A percentile compares a stretch with the other conserved stretches of the same genome.
phyloP scores from a whole-genome alignment of 148 eudicot species.

The Limonium bicolor region DNA sequence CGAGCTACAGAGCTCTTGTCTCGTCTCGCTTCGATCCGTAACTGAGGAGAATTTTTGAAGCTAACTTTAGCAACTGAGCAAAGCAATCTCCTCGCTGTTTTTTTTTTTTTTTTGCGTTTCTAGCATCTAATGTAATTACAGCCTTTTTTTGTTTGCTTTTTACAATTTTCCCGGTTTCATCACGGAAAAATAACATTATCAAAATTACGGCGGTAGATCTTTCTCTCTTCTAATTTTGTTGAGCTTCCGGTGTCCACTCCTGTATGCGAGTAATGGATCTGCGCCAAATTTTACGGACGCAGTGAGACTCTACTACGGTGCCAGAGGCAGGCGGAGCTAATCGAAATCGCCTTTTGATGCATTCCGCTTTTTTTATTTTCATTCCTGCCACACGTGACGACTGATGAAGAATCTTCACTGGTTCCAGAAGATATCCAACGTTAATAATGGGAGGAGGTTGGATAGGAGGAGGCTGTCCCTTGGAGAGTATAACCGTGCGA shows the following conservation, averaged over 20 bases:
- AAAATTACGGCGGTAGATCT: background rate
- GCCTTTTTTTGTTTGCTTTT: too few relatives aligned
- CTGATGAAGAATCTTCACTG: slow-evolving; percentile 63
- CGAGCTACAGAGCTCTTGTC: too few relatives aligned
- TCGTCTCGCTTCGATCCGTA: too few relatives aligned
- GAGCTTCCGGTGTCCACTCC: background rate
- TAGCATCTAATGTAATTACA: too few relatives aligned
- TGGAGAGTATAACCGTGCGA: slow-evolving; percentile 70
- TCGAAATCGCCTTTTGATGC: background rate
- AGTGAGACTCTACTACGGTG: background rate
- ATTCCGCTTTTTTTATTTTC: background rate
- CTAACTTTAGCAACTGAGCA: too few relatives aligned
- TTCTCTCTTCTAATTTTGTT: background rate
- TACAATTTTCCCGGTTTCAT: too few relatives aligned
- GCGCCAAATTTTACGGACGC: background rate
- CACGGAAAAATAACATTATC: too few relatives aligned
- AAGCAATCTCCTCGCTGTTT: too few relatives aligned
- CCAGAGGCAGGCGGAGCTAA: background rate
- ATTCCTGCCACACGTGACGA: background rate
- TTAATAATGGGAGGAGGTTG: slow-evolving; percentile 10
- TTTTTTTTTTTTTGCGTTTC: too few relatives aligned
- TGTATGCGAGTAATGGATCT: background rate
- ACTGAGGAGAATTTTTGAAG: too few relatives aligned
- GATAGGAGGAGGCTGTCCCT: slow-evolving; percentile 55
- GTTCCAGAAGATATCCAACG: slow-evolving; percentile 43